phyloP scores from a whole-genome alignment of 2,329 filamentous ascomycete genomes.

The Fusarium sp. region DNA sequence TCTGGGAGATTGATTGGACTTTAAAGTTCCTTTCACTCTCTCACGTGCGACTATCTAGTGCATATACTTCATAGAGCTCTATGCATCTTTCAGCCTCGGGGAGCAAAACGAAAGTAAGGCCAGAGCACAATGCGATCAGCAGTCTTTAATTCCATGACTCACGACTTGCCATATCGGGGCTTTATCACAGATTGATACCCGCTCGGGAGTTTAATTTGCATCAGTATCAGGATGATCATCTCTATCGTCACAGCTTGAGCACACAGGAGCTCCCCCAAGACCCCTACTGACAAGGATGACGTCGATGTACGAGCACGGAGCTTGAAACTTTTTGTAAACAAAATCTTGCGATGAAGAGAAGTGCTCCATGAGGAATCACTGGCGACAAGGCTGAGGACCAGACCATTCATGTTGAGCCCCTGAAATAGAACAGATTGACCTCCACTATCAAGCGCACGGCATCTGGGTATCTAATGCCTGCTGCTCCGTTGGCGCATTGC shows the following conservation, averaged over 20 bases:
- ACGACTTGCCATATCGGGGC: not conserved
- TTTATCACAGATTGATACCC: not conserved
- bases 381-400: constrained; percentile 23
- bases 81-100: not conserved
- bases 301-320: constrained; percentile 9
- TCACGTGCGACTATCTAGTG: not conserved
- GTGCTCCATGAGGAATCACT: not conserved
- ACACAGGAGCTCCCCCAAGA: not conserved
- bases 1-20: not conserved
- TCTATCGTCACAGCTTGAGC: not conserved
- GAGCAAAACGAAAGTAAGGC: not conserved
- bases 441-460: constrained; percentile 10
- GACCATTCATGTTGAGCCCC: constrained; percentile 12
- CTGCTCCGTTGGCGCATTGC: constrained; percentile 12
- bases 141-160: not conserved
- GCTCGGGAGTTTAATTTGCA: not conserved
- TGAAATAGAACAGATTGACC: constrained; percentile 15
- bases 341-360: not conserved
- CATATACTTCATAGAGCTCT: not conserved
- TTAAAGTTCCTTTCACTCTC: not conserved
- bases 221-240: not conserved
- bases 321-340: not conserved
- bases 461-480: constrained; percentile 11
- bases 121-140: not conserved
- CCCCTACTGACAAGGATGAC: constrained; percentile 12